Evolutionary conservation across 495 filamentous ascomycete species (phyloP).

Genomic region (Penicillium canariense): DNA sequence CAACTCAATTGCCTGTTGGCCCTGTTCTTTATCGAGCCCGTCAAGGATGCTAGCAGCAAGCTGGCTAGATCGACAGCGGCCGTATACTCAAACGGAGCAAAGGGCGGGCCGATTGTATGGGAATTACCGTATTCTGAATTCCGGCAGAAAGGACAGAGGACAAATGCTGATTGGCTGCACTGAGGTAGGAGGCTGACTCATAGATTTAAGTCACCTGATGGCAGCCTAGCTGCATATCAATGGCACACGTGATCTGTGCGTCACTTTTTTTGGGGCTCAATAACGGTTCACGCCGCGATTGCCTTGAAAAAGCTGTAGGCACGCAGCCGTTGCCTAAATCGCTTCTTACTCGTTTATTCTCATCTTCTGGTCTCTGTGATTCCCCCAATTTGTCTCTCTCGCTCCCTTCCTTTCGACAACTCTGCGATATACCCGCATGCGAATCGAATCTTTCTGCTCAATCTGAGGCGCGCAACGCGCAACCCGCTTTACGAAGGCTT

Average conservation of each 20-base stretch:
- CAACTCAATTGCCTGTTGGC: conserved; percentile 12
- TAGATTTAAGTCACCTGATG: neutral
- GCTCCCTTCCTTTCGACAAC: neutral
- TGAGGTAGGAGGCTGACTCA: conserved; percentile 14
- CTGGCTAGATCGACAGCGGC: conserved; percentile 22
- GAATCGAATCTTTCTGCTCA: conserved; percentile 13
- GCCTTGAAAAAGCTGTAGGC: conserved; percentile 6
- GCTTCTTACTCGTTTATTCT: conserved; percentile 3
- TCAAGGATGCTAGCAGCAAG: conserved; percentile 22
- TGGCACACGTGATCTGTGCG: conserved; percentile 27
- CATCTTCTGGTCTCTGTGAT: neutral
- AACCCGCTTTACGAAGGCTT: conserved; percentile 13
- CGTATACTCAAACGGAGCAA: conserved; percentile 13
- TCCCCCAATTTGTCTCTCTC: conserved; percentile 1
- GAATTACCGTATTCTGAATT: conserved; percentile 23
- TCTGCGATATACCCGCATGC: conserved; percentile 21
- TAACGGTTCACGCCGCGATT: neutral
- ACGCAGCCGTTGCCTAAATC: conserved; percentile 9
- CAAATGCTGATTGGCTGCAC: conserved; percentile 36
- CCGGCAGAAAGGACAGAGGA: conserved; percentile 35
- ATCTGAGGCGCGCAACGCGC: conserved; percentile 32
- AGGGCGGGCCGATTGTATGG: conserved; percentile 20
- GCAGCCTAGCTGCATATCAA: neutral
- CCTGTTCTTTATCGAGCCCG: conserved; percentile 6
- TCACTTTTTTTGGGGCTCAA: conserved; percentile 21